Evolutionary conservation across 2,329 filamentous ascomycete species (phyloP).

Genomic region (Penicillium sp.): DNA sequence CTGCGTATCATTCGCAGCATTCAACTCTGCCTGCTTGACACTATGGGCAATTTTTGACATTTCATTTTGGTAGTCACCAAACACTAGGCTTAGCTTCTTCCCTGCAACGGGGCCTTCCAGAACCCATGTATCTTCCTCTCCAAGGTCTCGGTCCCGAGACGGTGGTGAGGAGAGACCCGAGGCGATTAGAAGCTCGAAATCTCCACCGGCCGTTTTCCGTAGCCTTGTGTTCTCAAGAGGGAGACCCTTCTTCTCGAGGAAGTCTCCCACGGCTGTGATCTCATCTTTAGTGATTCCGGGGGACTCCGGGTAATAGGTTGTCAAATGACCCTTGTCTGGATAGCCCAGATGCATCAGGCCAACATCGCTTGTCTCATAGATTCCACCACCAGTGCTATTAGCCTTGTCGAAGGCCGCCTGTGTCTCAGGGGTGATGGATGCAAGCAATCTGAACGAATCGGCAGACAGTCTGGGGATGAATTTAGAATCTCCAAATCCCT

Average conservation of each 20-base stretch:
- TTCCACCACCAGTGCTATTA: conserved; percentile 54
- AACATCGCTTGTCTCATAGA: conserved; percentile 64
- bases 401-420: conserved; percentile 64
- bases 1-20: conserved; percentile 70
- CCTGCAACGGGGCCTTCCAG: conserved; percentile 60
- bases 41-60: conserved; percentile 65
- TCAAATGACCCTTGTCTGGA: conserved; percentile 70
- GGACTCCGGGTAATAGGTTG: conserved; percentile 77
- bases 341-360: conserved; percentile 73
- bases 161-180: conserved; percentile 62
- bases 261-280: conserved; percentile 67
- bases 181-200: conserved; percentile 71
- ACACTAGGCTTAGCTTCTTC: conserved; percentile 67
- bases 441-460: conserved; percentile 62
- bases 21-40: conserved; percentile 63
- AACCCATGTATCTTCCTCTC: conserved; percentile 59
- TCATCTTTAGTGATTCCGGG: conserved; percentile 69
- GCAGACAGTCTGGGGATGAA: conserved; percentile 70
- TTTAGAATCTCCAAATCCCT: conserved; percentile 80
- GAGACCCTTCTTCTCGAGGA: conserved; percentile 67
- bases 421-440: conserved; percentile 56
- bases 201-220: conserved; percentile 60
- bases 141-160: conserved; percentile 62
- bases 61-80: conserved; percentile 69
- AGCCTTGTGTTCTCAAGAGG: conserved; percentile 73